Evolutionary conservation across 495 filamentous ascomycete species (phyloP), one percentile per base, ranked within the genome.

Genomic region (Cryomyces minteri): DNA sequence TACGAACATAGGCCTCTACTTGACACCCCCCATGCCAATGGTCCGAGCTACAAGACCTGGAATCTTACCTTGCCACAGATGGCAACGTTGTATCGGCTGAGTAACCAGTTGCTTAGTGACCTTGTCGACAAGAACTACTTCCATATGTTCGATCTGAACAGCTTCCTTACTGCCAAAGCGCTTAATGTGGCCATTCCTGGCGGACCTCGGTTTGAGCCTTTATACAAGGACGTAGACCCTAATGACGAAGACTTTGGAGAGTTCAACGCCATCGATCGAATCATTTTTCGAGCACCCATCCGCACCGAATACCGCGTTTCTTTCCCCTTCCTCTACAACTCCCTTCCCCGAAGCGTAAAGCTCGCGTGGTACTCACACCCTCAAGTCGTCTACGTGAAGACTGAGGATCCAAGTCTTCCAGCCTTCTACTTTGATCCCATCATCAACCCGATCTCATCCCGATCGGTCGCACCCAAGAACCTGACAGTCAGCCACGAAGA

Each of bases 201-300:
- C 58, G 92, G 92, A 33, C 92, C 92, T 51, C 79, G 90, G 37
- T 99, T 99, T 46, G 92, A 99, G 65, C 92, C 92, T 11, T 64
- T 99, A 8, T 99, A 96, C 69, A 99, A 99, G 64, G 92, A 99
- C 52, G 85, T 99, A 41, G 88, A 99, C 58, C 92, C 92, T 31
- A 96, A 99, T 55, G 88, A 96, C 55, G 92, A 99, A 62, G 92
- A 99, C 58, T 99, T 99, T 63, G 90, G 92, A 58, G 92, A 99
- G 62, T 99, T 99, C 74, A 99, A 99, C 55, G 92, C 88, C 40
- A 99, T 99, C 57, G 88, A 96, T 59, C 84, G 92, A 48, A 99
- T 99, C 62, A 99, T 99, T 54, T 99, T 99, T 71, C 81, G 92
- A 42, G 76, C 82, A 34, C 92, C 92, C 4, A 93, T 96, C 53